Evolutionary conservation across 495 filamentous ascomycete species (phyloP).

Genomic region (Aspergillus nanangensis): DNA sequence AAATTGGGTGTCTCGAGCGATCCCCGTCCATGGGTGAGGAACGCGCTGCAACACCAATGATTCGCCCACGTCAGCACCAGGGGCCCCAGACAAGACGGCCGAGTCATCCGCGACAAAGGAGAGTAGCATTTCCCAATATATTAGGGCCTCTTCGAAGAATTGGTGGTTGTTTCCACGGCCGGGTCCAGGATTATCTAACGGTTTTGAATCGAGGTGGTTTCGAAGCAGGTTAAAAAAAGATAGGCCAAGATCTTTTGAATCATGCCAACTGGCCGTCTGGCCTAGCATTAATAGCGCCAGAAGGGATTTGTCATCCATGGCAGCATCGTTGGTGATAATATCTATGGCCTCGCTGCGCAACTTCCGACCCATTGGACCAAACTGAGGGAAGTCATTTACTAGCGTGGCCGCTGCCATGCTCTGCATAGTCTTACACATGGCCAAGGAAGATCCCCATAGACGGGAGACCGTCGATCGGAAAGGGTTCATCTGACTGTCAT

Average conservation of each 20-base stretch:
- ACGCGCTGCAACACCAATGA: slow-evolving; percentile 36
- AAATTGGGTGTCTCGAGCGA: slow-evolving; percentile 50
- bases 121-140: slow-evolving; percentile 60
- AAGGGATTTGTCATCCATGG: slow-evolving; percentile 45
- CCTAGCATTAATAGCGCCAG: slow-evolving; percentile 52
- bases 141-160: slow-evolving; percentile 54
- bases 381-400: slow-evolving; percentile 52
- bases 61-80: slow-evolving; percentile 16
- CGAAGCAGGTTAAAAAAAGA: slow-evolving; percentile 43
- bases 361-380: slow-evolving; percentile 44
- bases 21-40: slow-evolving; percentile 57
- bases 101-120: slow-evolving; percentile 50
- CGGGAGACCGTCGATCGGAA: slow-evolving; percentile 52
- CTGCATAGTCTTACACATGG: slow-evolving; percentile 56
- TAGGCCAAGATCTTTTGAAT: slow-evolving; percentile 49
- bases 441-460: slow-evolving; percentile 51
- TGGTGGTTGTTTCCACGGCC: slow-evolving; percentile 42
- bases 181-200: slow-evolving; percentile 10
- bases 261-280: slow-evolving; percentile 54
- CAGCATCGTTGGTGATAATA: slow-evolving; percentile 40
- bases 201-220: slow-evolving; percentile 37
- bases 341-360: slow-evolving; percentile 49
- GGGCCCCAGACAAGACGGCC: slow-evolving; percentile 22
- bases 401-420: slow-evolving; percentile 59
- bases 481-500: slow-evolving; percentile 55